Conservation (phyloP, 352 stramenopile genomes). For the Globisporangium recalcitrans region DNA sequence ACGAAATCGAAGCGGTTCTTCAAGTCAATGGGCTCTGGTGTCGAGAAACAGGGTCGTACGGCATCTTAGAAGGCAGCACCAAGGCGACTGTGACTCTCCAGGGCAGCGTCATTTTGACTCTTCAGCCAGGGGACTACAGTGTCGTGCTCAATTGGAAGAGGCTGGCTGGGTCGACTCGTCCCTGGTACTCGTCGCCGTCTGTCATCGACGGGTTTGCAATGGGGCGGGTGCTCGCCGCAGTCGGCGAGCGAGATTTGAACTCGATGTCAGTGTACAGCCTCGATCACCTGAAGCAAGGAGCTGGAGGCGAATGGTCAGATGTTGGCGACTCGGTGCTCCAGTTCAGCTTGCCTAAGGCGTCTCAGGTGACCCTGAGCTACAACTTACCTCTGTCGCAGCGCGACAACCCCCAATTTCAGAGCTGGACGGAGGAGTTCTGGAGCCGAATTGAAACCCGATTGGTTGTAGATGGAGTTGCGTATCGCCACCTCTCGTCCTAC, state of each 20-base stretch:
- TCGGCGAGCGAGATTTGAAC: conserved; percentile 42
- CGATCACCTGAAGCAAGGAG: conserved; percentile 27
- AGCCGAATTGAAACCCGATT: conserved; percentile 54
- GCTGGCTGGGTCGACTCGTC: conserved; percentile 36
- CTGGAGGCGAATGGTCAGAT: conserved; percentile 56
- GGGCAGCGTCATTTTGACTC: conserved; percentile 57
- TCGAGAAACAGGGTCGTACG: conserved; percentile 67
- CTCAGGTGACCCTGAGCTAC: conserved; percentile 63
- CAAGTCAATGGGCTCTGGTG: conserved; percentile 63
- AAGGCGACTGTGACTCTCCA: conserved; percentile 54
- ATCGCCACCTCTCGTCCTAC: conserved; percentile 60
- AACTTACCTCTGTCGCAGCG: conserved; percentile 64
- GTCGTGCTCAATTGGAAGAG: conserved; percentile 57
- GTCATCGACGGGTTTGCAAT: conserved; percentile 68
- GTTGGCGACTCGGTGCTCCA: conserved; percentile 74
- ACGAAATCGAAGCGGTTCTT: conserved; percentile 59
- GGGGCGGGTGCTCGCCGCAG: conserved; percentile 46
- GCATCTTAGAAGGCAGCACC: conserved; percentile 37
- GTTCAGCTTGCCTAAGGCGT: conserved; percentile 51
- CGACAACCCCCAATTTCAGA: conserved; percentile 64
- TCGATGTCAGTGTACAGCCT: conserved; percentile 57
- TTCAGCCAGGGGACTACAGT: conserved; percentile 62
- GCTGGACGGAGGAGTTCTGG: conserved; percentile 42
- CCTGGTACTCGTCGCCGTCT: conserved; percentile 56
- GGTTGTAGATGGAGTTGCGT: conserved; percentile 62